Conservation (phyloP, 108 stramenopile genomes). For the Phaeodactylum tricornutum region DNA sequence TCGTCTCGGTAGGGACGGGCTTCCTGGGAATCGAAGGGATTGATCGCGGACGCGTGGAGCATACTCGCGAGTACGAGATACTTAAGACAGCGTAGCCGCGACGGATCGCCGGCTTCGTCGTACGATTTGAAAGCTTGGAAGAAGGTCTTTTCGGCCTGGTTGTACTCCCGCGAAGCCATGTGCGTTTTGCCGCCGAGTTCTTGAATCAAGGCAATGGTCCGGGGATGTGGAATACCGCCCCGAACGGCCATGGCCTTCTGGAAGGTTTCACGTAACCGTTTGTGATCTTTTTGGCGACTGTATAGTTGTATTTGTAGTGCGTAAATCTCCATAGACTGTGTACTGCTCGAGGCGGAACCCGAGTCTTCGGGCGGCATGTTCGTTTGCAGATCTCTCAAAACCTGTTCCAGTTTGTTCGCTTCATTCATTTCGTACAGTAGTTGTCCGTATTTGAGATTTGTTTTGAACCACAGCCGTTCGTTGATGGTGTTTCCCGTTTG, state of each 20-base stretch:
- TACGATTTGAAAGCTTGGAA: conserved; percentile 91
- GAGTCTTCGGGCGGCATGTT: conserved; percentile 7
- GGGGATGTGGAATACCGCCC: conserved; percentile 86
- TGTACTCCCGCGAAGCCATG: conserved; percentile 73
- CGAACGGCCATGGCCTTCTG: conserved; percentile 76
- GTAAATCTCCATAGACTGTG: conserved; percentile 86
- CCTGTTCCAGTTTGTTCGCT: conserved; percentile 70
- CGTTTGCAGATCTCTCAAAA: conserved; percentile 64
- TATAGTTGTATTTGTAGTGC: conserved; percentile 90
- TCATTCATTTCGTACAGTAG: conserved; percentile 87
- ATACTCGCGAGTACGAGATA: conserved; percentile 91
- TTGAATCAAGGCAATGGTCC: conserved; percentile 84
- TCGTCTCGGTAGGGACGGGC: conserved; percentile 88
- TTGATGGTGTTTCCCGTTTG: conserved; percentile 61
- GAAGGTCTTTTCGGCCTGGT: conserved; percentile 72
- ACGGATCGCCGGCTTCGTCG: conserved; percentile 90
- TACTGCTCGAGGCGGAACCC: conserved; percentile 20
- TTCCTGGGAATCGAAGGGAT: conserved; percentile 92
- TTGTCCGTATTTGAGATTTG: conserved; percentile 89
- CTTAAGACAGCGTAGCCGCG: conserved; percentile 77
- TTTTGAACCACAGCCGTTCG: conserved; percentile 91
- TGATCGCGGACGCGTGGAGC: conserved; percentile 82
- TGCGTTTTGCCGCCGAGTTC: conserved; percentile 92
- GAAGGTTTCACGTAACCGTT: conserved; percentile 79
- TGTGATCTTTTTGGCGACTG: conserved; percentile 75